Evolutionary conservation across 139 green algal species (phyloP).

Genomic region (Tetradesmus obliquus): DNA sequence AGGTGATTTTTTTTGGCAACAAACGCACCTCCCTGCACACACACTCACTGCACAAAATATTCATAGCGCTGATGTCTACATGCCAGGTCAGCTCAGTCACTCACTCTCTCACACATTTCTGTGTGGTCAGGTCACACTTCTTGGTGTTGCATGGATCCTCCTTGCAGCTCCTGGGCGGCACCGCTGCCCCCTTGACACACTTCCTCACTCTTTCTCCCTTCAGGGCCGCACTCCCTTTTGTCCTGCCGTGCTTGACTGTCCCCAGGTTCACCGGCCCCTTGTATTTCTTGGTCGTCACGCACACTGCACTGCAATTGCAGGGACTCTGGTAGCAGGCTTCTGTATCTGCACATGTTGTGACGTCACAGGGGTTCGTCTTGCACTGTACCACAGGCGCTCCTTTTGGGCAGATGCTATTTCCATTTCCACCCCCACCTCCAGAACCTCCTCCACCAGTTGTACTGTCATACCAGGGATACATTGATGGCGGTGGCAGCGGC

Average conservation of each 20-base stretch:
- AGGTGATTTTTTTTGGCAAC: too few relatives aligned
- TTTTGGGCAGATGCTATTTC: neutral
- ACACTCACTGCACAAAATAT: too few relatives aligned
- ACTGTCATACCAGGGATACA: neutral
- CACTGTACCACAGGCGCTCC: neutral
- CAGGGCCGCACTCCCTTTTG: neutral
- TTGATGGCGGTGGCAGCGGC: neutral
- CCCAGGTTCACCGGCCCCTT: neutral
- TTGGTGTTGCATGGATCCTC: neutral
- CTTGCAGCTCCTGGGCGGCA: neutral
- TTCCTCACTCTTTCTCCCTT: neutral
- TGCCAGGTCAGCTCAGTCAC: neutral
- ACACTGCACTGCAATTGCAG: neutral
- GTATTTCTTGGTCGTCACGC: neutral
- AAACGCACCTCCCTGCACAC: too few relatives aligned
- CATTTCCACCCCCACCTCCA: neutral
- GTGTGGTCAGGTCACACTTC: neutral
- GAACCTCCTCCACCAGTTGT: too few relatives aligned
- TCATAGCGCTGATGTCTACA: too few relatives aligned
- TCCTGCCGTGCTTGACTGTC: neutral
- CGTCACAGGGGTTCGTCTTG: neutral
- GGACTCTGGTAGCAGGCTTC: neutral
- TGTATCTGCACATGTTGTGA: neutral
- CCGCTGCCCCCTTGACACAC: neutral
- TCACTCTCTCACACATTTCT: neutral